Conservation (phyloP, 2,329 filamentous ascomycete species). For the Neophaeococcomyces mojaviensis region DNA sequence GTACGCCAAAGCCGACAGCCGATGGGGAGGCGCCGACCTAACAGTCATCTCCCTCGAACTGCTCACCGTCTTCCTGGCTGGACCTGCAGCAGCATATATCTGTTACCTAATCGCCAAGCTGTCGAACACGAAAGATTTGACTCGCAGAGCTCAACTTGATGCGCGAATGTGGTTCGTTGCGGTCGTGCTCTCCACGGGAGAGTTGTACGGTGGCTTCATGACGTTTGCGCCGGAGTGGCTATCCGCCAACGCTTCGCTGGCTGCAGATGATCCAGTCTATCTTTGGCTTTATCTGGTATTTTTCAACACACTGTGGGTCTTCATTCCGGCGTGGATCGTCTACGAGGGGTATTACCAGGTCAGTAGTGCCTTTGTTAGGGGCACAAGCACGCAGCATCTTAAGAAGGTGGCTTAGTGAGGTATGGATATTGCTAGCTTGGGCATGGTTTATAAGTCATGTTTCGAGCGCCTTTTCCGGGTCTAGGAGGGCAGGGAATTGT, state of each 20-base stretch:
- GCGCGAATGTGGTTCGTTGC: conserved; percentile 49
- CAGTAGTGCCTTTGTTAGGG: conserved; percentile 4
- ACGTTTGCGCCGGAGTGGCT: conserved; percentile 61
- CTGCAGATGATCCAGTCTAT: conserved; percentile 54
- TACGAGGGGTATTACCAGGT: conserved; percentile 5
- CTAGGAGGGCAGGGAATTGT: too few species aligned
- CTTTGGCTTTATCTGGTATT: conserved; percentile 57
- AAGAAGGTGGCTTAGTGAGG: conserved; percentile 3
- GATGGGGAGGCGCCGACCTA: conserved; percentile 54
- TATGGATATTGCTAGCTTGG: too few species aligned
- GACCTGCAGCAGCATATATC: conserved; percentile 50
- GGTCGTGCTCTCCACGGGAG: conserved; percentile 52
- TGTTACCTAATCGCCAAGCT: conserved; percentile 45
- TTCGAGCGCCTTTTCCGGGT: too few species aligned
- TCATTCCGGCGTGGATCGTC: conserved; percentile 7
- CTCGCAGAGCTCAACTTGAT: conserved; percentile 20
- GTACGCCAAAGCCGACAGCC: conserved; percentile 56
- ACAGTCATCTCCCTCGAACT: conserved; percentile 54
- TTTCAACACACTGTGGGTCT: conserved; percentile 48
- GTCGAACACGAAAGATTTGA: conserved; percentile 26
- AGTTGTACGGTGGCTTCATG: conserved; percentile 59
- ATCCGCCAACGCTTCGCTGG: conserved; percentile 49
- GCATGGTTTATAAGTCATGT: too few species aligned
- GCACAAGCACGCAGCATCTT: conserved; percentile 4
- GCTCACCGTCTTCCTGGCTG: conserved; percentile 53